phyloP scores from a whole-genome alignment of 768 basidiomycete genomes.

The Pleurotus ostreatus region DNA sequence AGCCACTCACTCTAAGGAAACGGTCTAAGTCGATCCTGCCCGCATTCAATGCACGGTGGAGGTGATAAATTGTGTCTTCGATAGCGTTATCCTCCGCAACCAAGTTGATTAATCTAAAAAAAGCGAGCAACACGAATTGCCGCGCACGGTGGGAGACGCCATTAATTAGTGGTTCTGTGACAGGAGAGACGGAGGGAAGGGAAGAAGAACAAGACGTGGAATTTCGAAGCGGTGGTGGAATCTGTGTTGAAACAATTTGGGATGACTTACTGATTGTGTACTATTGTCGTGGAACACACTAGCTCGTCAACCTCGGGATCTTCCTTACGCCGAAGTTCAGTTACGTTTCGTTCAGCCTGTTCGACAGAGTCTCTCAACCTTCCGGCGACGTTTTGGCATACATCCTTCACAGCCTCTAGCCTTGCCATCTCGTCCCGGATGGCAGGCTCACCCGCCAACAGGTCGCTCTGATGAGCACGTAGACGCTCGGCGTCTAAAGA shows the following conservation, averaged over 20 bases:
- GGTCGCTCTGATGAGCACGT: slow-evolving; percentile 77
- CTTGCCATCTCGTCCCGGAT: slow-evolving; percentile 96
- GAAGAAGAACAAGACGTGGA: slow-evolving; percentile 7
- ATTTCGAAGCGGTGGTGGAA: slow-evolving; percentile 11
- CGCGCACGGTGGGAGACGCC: not conserved
- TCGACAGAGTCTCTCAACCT: slow-evolving; percentile 61
- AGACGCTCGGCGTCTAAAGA: slow-evolving; percentile 68
- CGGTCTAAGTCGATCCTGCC: slow-evolving; percentile 92
- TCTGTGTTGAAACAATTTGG: slow-evolving; percentile 11
- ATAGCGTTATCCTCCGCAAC: slow-evolving; percentile 99
- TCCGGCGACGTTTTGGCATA: slow-evolving; percentile 76
- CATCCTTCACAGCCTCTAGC: slow-evolving; percentile 87
- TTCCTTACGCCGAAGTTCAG: slow-evolving; percentile 76
- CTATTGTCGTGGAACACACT: slow-evolving; percentile 92
- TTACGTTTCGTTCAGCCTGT: slow-evolving; percentile 67
- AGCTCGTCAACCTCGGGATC: slow-evolving; percentile 96
- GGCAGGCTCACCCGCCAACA: slow-evolving; percentile 87
- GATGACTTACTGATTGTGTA: slow-evolving; percentile 86
- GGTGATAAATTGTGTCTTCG: slow-evolving; percentile 96
- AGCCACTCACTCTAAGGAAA: slow-evolving; percentile 77
- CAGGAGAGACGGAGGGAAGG: not conserved
- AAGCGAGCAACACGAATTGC: slow-evolving; percentile 8
- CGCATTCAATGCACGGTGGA: slow-evolving; percentile 88
- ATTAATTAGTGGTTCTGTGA: slow-evolving; percentile 1
- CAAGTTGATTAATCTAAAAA: slow-evolving; percentile 78